Conservation (phyloP, 2,329 filamentous ascomycete species). For the Daldinia sp. region DNA sequence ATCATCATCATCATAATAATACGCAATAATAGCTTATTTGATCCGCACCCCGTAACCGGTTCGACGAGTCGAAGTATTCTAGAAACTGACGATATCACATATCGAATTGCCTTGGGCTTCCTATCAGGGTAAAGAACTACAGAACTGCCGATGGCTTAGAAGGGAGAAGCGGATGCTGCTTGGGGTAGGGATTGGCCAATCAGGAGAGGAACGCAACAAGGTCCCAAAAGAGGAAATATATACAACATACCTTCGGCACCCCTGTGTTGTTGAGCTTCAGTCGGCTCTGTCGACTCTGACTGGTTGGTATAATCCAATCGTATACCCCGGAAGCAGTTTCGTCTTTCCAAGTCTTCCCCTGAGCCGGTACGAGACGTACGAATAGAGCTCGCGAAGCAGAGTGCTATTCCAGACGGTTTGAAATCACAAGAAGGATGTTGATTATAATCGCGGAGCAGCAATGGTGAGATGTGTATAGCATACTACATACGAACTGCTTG, state of each 20-base stretch:
- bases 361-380: background rate
- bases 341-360: background rate
- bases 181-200: slow-evolving; percentile 26
- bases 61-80: slow-evolving; percentile 18
- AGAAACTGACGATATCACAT: slow-evolving; percentile 21
- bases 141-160: slow-evolving; percentile 13
- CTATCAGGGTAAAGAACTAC: slow-evolving; percentile 7
- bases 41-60: background rate
- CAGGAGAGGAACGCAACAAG: slow-evolving; percentile 22
- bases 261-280: too few species aligned
- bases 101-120: slow-evolving; percentile 2
- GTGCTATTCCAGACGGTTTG: background rate
- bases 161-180: background rate
- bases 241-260: background rate
- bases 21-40: background rate
- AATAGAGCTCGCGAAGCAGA: background rate
- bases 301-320: background rate
- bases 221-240: slow-evolving; percentile 28
- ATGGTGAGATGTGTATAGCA: background rate
- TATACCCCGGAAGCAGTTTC: background rate
- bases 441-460: background rate
- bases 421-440: background rate
- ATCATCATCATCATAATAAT: too few species aligned
- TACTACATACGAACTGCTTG: background rate
- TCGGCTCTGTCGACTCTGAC: background rate